Evolutionary conservation across 108 stramenopile genomes (phyloP), one percentile per base, ranked within the genome.

Genomic region (Halocafeteria seosinensis): DNA sequence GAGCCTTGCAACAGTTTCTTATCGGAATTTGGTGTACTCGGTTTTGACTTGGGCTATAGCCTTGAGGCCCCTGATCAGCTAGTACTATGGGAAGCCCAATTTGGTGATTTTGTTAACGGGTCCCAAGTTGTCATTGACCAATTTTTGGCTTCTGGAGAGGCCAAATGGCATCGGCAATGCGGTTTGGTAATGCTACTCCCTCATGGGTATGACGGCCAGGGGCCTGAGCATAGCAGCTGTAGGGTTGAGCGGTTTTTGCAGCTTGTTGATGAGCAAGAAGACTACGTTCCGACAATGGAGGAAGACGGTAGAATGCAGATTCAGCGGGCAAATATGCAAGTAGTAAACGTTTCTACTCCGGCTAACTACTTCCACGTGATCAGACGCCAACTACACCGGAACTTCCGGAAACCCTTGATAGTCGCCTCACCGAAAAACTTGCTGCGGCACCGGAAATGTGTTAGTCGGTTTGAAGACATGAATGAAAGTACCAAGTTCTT

Each of bases 291-390:
- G 9, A 12, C 51, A 24, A 81, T 97, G 83, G 80, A 67, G n/a
- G 63, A 74, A 27, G 88, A 91, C 69, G 85, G 83, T 58, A 78
- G 89, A 13, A 87, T 80, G 75, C 94, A 95, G 75, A 85, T 95
- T 71, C 97, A 95, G 73, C 84, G 78, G 59, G 73, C 76, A 68
- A 95, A 95, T 71, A 89, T 87, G 96, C 94, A 95, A 77, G 84
- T 99, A 63, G 85, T 95, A 34, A 95, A 95, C 75, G 87, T 86
- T 70, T 79, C 93, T 34, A 95, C 97, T 26, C 93, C 97, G 11
- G 97, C 97, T 52, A 95, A 95, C 74, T 95, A 93, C 78, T 99
- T 92, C 84, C 97, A 99, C 76, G 87, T 85, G 69, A 85, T 99
- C 59, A 85, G 97, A 38, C 84, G 97, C 51, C 97, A 99, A 80